These are phyloP conservation scores for Aspergillus cavernicola DNA, from an alignment of 495 filamentous ascomycete species.

Conservation along the genomic window DNA sequence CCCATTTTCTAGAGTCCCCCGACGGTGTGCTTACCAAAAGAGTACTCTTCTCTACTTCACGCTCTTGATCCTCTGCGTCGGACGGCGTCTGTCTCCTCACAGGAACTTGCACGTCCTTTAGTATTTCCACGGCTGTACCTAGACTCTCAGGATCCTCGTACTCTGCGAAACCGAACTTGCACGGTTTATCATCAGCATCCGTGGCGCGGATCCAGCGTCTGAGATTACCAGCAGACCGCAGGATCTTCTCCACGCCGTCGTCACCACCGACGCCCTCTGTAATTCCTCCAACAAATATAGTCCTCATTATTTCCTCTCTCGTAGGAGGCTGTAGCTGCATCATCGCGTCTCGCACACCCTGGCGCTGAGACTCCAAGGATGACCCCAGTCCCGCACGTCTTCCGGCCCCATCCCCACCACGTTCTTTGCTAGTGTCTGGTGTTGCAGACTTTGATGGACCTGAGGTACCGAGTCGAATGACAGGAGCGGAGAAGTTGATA, in stretches of 20 bases:
- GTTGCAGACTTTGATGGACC: slow-evolving; percentile 62
- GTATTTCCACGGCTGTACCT: slow-evolving; percentile 77
- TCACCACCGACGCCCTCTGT: slow-evolving; percentile 74
- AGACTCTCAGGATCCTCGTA: slow-evolving; percentile 91
- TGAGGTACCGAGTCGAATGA: slow-evolving; percentile 82
- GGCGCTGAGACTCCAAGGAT: slow-evolving; percentile 62
- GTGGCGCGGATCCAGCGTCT: slow-evolving; percentile 81
- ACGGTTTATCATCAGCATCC: slow-evolving; percentile 78
- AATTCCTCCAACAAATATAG: slow-evolving; percentile 85
- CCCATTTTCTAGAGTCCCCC: neutral
- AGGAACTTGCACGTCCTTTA: slow-evolving; percentile 83
- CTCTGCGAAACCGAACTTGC: slow-evolving; percentile 93
- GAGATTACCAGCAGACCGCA: slow-evolving; percentile 72
- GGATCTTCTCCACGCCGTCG: slow-evolving; percentile 76
- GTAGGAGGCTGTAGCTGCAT: slow-evolving; percentile 80
- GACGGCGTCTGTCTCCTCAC: slow-evolving; percentile 60
- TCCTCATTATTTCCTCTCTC: slow-evolving; percentile 83
- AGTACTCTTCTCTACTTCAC: slow-evolving; percentile 63
- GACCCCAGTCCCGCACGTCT: slow-evolving; percentile 67
- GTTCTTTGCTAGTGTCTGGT: slow-evolving; percentile 48
- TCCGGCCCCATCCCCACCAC: slow-evolving; percentile 46
- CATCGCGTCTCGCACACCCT: slow-evolving; percentile 68
- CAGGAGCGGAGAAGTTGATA: slow-evolving; percentile 96
- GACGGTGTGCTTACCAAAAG: slow-evolving; percentile 51
- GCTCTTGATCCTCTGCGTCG: slow-evolving; percentile 46